Evolutionary conservation across 352 stramenopile species (phyloP).

Genomic region (Phytophthora melonis): DNA sequence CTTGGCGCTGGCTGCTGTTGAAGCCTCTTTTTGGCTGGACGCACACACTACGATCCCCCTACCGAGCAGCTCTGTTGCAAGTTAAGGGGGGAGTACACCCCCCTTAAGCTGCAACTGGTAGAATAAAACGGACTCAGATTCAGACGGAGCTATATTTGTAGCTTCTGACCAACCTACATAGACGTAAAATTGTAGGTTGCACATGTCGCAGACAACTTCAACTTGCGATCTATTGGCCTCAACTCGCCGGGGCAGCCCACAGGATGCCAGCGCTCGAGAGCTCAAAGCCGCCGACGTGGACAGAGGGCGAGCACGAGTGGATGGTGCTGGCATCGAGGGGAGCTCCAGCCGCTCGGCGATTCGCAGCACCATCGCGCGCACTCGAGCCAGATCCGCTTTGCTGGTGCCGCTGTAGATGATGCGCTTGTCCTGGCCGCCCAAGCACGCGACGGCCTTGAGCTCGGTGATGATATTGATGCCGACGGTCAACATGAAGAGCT

Average conservation of each 20-base stretch:
- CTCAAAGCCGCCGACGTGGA: constrained; percentile 73
- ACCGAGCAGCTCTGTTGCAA: constrained; percentile 11
- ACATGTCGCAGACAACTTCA: not conserved
- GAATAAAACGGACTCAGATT: constrained; percentile 2
- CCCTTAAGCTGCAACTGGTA: constrained; percentile 1
- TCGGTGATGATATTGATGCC: not conserved
- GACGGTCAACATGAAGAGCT: not conserved
- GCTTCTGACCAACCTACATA: too few relatives aligned
- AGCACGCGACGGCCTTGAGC: not conserved
- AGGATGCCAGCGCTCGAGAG: constrained; percentile 15
- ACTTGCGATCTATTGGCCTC: not conserved
- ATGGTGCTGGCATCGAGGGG: not conserved
- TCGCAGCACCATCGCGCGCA: not conserved
- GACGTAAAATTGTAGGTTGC: not conserved
- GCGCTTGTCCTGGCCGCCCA: not conserved
- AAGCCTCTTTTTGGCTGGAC: constrained; percentile 32
- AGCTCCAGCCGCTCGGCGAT: not conserved
- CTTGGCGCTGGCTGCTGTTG: constrained; percentile 17
- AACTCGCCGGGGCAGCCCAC: not conserved
- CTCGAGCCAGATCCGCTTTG: not conserved
- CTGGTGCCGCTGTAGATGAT: not conserved
- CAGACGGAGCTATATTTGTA: too few relatives aligned
- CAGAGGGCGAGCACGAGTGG: not conserved
- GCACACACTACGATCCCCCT: constrained; percentile 11
- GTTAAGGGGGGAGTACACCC: not conserved